Conservation (phyloP, 345 rosid species). For the Lepidium africanum region DNA sequence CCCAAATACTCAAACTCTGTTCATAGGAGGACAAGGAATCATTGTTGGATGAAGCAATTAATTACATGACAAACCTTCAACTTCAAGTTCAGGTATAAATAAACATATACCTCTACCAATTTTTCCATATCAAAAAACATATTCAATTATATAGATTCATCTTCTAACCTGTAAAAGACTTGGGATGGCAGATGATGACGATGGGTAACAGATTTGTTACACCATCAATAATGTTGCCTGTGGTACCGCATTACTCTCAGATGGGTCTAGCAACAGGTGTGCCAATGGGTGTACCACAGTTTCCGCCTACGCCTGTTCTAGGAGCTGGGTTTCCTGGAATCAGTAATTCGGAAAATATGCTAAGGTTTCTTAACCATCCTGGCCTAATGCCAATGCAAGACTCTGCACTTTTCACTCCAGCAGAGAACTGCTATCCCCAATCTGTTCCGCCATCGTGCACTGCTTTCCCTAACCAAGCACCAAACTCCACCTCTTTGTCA, state of each 20-base stretch:
- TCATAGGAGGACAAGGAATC: constrained; percentile 52
- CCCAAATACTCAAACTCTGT: not conserved
- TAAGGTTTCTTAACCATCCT: constrained; percentile 10
- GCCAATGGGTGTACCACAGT: constrained; percentile 19
- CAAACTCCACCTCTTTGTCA: constrained; percentile 12
- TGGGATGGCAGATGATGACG: constrained; percentile 31
- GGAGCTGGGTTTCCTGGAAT: constrained; percentile 6
- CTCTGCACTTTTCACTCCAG: constrained; percentile 3
- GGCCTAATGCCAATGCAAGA: constrained; percentile 10
- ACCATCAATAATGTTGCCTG: constrained; percentile 26
- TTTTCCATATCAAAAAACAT: not conserved
- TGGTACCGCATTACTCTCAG: constrained; percentile 17
- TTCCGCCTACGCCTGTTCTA: constrained; percentile 1
- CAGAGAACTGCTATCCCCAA: constrained; percentile 10
- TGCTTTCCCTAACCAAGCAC: constrained; percentile 8
- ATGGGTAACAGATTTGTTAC: constrained; percentile 37
- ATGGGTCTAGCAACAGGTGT: constrained; percentile 18
- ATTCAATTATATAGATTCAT: not conserved
- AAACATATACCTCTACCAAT: not conserved
- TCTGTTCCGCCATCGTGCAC: not conserved
- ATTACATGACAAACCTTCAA: constrained; percentile 57
- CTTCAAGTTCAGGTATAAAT: constrained; percentile 59
- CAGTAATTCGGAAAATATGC: not conserved
- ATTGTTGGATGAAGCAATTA: constrained; percentile 60
- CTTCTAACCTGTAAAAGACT: constrained; percentile 5